phyloP scores from a whole-genome alignment of 352 stramenopile species.

The Phytophthora brassicae region DNA sequence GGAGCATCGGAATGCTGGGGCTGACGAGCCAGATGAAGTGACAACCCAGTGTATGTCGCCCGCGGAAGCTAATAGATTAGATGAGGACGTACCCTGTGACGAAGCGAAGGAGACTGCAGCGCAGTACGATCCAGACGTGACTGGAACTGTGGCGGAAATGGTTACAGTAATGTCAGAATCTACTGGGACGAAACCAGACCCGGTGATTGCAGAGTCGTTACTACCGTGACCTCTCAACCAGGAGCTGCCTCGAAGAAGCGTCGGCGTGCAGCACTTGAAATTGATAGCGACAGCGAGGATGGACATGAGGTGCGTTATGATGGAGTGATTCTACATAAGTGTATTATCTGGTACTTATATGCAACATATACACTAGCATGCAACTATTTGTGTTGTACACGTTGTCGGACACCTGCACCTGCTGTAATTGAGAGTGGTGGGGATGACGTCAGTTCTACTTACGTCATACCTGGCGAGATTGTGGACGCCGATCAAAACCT shows the following conservation, averaged over 20 bases:
- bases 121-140: background rate
- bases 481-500: constrained; percentile 7
- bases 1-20: background rate
- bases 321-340: background rate
- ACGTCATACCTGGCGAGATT: background rate
- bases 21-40: background rate
- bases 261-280: background rate
- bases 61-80: background rate
- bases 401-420: no score
- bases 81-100: background rate
- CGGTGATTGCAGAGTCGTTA: background rate
- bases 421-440: background rate
- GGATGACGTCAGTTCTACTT: background rate
- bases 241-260: background rate
- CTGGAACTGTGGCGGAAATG: background rate
- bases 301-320: background rate
- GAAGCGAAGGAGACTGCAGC: background rate
- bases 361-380: background rate
- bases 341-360: background rate
- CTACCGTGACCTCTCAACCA: background rate
- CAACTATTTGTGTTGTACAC: no score
- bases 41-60: no score
- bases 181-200: no score
- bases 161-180: no score
- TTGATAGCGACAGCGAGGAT: background rate